Conservation (phyloP, 345 rosid species). For the Eucalyptus erythrocorys region DNA sequence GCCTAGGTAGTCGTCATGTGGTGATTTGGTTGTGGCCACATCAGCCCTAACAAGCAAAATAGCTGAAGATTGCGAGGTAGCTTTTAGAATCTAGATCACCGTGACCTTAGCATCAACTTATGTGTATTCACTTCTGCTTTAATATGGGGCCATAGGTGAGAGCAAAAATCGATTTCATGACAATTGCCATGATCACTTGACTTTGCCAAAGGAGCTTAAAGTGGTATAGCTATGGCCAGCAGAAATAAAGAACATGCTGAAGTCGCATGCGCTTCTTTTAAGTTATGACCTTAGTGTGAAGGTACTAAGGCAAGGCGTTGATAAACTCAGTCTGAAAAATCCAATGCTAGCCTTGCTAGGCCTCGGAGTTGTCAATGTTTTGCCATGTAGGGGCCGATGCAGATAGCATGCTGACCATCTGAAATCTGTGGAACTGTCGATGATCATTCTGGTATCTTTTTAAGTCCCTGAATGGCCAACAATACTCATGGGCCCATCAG, state of each 20-base stretch:
- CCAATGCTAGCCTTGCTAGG: neutral
- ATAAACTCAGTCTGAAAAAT: neutral
- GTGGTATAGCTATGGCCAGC: neutral
- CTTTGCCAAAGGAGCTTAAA: neutral
- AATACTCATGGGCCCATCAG: neutral
- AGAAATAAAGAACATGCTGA: neutral
- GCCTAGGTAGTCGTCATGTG: neutral
- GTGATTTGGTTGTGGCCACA: neutral
- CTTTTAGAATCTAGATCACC: neutral
- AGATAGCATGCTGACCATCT: no score
- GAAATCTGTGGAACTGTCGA: neutral
- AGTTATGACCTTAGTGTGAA: neutral
- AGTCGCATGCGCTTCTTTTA: neutral
- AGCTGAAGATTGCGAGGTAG: neutral
- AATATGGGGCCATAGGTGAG: neutral
- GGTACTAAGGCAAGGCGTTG: neutral
- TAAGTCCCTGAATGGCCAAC: neutral
- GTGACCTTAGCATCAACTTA: neutral
- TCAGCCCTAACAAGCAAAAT: neutral
- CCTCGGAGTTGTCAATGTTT: neutral
- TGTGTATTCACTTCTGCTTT: neutral
- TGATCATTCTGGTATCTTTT: neutral
- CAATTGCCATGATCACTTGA: neutral
- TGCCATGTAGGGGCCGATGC: neutral
- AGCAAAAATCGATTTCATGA: neutral